Base-by-base conservation (phyloP, 768 basidiomycete genomes). In the Serendipita sp. region DNA sequence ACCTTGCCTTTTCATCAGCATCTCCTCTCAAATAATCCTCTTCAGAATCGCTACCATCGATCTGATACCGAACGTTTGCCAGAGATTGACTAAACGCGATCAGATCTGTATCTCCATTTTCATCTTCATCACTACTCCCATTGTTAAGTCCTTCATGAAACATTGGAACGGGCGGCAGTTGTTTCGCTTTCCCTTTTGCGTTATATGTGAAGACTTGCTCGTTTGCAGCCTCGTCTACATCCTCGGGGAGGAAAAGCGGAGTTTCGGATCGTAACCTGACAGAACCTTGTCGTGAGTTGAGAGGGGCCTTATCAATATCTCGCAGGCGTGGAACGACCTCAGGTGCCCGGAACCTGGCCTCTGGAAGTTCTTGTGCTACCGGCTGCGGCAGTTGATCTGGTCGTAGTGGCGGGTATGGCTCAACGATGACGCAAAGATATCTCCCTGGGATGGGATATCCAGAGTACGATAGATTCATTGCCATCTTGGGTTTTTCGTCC, bases 401-500 rank as follows among this genome's bases (percentile, higher is more conserved):
- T 38, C 76, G 78, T 41, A 82, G 69, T 14, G 80, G 73, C 3
- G 86, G 84, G 78, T 82, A 89, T 16, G 90, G 90, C 70, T 92
- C 90, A 16, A 90, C 82, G 24, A 92, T 84, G 38, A 92, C 78
- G 69, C 86, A 89, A 17, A 92, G 78, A 70, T 86, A 89, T 61
- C 82, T 80, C 0, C 83, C 84, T 63, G 81, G 79, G 53, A 90
- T 82, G 61, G 73, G 77, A 71, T 89, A 89, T 13, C 86, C 85
- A 67, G 80, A 79, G 66, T 87, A 91, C 61, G 71, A 78, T 38
- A 91, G 77, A 62, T 80, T 77, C 34, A 90, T 73, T 31, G 78
- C 66, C 3, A 86, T 83, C 68, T 90, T 87, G 13, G 84, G 86
- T 67, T 91, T 90, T 66, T 70, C 70, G 63, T 75, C 74, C 65